These are phyloP conservation scores for Debaryomyces psychrophilus DNA, from an alignment of 1,139 yeast species.

Conservation along the genomic window DNA sequence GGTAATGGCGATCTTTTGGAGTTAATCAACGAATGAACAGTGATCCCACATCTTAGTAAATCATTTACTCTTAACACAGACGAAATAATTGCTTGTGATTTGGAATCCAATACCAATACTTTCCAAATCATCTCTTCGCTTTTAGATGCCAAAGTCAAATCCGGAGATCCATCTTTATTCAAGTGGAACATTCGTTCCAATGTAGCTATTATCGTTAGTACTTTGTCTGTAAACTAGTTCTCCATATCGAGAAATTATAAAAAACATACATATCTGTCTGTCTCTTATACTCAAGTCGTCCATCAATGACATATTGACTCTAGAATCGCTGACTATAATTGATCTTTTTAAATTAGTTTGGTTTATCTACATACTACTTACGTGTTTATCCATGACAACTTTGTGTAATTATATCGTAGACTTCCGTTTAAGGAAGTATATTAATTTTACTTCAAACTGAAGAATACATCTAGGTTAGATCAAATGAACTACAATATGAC, in stretches of 20 bases:
- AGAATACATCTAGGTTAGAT: not conserved
- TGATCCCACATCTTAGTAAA: slow-evolving; percentile 82
- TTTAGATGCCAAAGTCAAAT: slow-evolving; percentile 53
- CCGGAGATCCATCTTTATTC: slow-evolving; percentile 60
- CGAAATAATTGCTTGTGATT: slow-evolving; percentile 83
- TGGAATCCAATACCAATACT: slow-evolving; percentile 79
- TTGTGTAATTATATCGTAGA: slow-evolving; percentile 12
- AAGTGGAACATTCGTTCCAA: slow-evolving; percentile 84
- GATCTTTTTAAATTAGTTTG: not conserved
- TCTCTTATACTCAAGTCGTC: slow-evolving; percentile 33
- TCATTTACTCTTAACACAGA: slow-evolving; percentile 91
- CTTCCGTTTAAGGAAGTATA: slow-evolving; percentile 19
- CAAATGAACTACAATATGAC: not conserved
- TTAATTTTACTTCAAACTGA: not conserved
- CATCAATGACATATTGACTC: slow-evolving; percentile 20
- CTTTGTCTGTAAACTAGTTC: not conserved
- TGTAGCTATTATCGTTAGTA: slow-evolving; percentile 25
- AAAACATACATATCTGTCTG: slow-evolving; percentile 34
- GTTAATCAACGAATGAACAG: slow-evolving; percentile 77
- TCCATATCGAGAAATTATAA: not conserved
- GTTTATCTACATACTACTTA: slow-evolving; percentile 1
- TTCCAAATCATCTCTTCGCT: slow-evolving; percentile 84
- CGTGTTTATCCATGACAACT: slow-evolving; percentile 8
- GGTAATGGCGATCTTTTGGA: slow-evolving; percentile 77
- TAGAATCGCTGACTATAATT: not conserved